These are phyloP conservation scores for Magnolia changhungtana DNA, from an alignment of 164 flowering plant genomes.

Conservation along the genomic window DNA sequence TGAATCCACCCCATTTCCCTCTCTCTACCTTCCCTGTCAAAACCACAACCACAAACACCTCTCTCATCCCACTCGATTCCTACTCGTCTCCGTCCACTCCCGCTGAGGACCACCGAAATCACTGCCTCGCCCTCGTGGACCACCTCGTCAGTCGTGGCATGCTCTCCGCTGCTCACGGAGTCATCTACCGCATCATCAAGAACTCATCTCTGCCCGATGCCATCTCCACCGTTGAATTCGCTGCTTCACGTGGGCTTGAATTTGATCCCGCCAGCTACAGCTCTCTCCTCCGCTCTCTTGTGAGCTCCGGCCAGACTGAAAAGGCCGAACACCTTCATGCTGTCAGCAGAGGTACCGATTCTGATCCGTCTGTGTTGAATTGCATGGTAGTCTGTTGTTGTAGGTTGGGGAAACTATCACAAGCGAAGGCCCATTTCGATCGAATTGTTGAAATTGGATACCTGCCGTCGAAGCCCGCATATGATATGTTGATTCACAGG, in stretches of 20 bases:
- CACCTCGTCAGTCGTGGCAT: conserved; percentile 31
- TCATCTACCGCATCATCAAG: conserved; percentile 33
- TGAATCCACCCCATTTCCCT: neutral
- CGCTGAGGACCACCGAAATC: conserved; percentile 17
- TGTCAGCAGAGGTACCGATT: conserved; percentile 29
- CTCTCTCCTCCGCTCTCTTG: conserved; percentile 19
- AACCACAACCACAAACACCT: conserved; percentile 10
- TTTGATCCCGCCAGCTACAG: conserved; percentile 21
- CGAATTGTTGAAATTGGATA: conserved; percentile 14
- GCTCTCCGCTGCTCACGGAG: conserved; percentile 35
- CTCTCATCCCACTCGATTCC: conserved; percentile 28
- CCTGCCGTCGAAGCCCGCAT: conserved; percentile 28
- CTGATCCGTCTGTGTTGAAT: conserved; percentile 29
- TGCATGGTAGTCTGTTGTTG: conserved; percentile 49
- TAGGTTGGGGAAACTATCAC: conserved; percentile 42
- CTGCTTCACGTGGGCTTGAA: conserved; percentile 29
- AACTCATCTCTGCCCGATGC: conserved; percentile 26
- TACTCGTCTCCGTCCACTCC: conserved; percentile 6
- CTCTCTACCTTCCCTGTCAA: neutral
- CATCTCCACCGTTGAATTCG: conserved; percentile 29
- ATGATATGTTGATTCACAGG: conserved; percentile 28
- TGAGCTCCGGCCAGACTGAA: conserved; percentile 25
- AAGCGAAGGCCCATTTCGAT: conserved; percentile 37
- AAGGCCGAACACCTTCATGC: conserved; percentile 36
- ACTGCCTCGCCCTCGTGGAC: conserved; percentile 33